Percentiles rank a stretch among this genome's conserved stretches.
These are phyloP conservation scores for Panicum virgatum DNA, from an alignment of 202 grass and related monocot genomes.

Conservation along the genomic window DNA sequence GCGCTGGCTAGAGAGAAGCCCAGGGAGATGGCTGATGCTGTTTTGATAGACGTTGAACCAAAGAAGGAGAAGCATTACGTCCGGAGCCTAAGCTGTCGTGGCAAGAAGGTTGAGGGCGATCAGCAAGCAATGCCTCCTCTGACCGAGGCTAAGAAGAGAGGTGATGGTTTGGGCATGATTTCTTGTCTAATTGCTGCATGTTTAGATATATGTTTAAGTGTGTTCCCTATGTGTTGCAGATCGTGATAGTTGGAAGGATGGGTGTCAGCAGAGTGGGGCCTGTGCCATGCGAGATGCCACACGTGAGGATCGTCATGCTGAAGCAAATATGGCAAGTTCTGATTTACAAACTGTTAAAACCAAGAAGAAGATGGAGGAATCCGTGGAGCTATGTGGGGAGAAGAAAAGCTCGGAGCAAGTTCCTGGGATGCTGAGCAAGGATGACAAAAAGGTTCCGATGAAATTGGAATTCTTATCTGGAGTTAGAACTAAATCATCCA, in stretches of 20 bases:
- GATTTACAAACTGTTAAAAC: slow-evolving; percentile 46
- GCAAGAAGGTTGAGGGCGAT: slow-evolving; percentile 48
- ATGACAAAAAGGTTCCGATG: slow-evolving; percentile 34
- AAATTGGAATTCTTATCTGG: slow-evolving; percentile 39
- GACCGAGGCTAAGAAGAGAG: slow-evolving; percentile 56
- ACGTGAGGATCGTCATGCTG: slow-evolving; percentile 37
- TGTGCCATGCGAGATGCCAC: too few species aligned
- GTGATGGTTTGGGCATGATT: slow-evolving; percentile 39
- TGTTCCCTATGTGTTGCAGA: slow-evolving; percentile 37
- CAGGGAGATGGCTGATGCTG: slow-evolving; percentile 26
- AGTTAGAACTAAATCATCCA: slow-evolving; percentile 18
- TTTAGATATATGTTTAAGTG: slow-evolving; percentile 20
- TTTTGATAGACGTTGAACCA: neutral
- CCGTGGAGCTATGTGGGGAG: slow-evolving; percentile 31
- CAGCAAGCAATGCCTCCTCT: slow-evolving; percentile 3
- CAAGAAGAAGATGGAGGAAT: slow-evolving; percentile 47
- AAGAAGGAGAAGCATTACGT: slow-evolving; percentile 46
- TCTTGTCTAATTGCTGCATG: slow-evolving; percentile 22
- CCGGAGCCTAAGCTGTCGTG: slow-evolving; percentile 29
- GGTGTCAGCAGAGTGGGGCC: slow-evolving; percentile 33
- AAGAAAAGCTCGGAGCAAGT: slow-evolving; percentile 36
- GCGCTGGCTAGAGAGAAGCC: slow-evolving; percentile 57
- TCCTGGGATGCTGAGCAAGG: slow-evolving; percentile 42
- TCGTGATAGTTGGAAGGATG: slow-evolving; percentile 25
- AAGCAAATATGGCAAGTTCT: slow-evolving; percentile 46